Base-by-base conservation (phyloP, 305 asterid genomes). In the Fraxinus floribunda region DNA sequence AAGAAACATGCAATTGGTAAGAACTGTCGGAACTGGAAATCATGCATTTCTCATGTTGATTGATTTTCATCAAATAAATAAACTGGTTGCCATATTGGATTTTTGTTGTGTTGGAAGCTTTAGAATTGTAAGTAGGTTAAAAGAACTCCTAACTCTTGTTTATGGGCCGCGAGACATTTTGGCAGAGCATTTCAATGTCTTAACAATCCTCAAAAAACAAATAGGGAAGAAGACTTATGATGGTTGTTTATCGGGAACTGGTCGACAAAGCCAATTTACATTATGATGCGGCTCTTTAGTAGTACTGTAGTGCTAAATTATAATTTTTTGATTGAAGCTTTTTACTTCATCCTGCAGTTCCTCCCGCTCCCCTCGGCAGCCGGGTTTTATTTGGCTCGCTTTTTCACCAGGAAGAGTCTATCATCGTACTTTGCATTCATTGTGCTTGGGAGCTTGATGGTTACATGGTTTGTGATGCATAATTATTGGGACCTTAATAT, bases 401-500 rank as follows among this genome's bases (percentile, higher is more conserved):
- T 94, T 88, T 92, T 93, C 89, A 94, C 98, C 22, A 94, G 90
- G 90, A 96, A 92, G 89, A 96, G 97, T 83, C 74, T 93, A 81
- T 83, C 93, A 39, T 94, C 99, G 34, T 96, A 96, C 90, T 91
- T 91, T 79, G 93, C 94, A 66, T 96, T 94, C 79, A 95, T 94
- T 85, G 92, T 89, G 80, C 92, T 96, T 70, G 98, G 98, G 85
- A 92, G 99, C 90, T 87, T 96, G 86, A 92, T 96, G 98, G 97
- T 93, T 70, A 88, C 89, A 76, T 96, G 99, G 99, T 96, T 96
- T 83, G 94, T 94, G 89, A 90, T 92, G 94, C 98, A 94, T 88
- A 94, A 93, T 87, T 96, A 93, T 85, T 94, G 99, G 99, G 98
- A 91, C 86, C 95, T 96, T 60, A 94, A 94, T 84, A 96, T 96